A percentile compares a stretch with the other conserved stretches of the same genome.
These are phyloP conservation scores for Xerocomus brunneocitrinus DNA, from an alignment of 768 basidiomycete genomes.

Conservation along the genomic window DNA sequence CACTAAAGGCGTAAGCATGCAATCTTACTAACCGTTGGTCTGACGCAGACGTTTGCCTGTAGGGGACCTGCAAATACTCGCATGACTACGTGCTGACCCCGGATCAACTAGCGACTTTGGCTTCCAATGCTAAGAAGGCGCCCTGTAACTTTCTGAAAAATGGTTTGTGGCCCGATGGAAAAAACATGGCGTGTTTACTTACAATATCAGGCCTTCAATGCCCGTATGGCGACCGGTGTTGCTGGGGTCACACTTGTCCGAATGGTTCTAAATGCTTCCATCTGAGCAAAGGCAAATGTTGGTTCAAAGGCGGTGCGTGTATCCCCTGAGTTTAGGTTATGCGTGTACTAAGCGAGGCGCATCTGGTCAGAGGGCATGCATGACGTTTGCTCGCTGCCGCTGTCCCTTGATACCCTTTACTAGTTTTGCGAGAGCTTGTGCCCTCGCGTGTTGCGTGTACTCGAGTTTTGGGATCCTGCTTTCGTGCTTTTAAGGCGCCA, in stretches of 20 bases:
- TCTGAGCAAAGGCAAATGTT: slow-evolving; percentile 76
- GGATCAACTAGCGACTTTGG: slow-evolving; percentile 67
- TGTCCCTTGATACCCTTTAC: slow-evolving; percentile 21
- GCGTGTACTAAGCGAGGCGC: slow-evolving; percentile 1
- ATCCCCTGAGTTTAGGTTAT: neutral
- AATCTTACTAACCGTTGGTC: neutral
- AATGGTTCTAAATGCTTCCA: slow-evolving; percentile 69
- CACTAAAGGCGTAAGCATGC: slow-evolving; percentile 61
- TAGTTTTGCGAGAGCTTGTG: slow-evolving; percentile 1
- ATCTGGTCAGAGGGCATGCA: slow-evolving; percentile 40
- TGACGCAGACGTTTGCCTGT: slow-evolving; percentile 14
- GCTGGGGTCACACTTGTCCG: slow-evolving; percentile 82
- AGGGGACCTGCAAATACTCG: slow-evolving; percentile 77
- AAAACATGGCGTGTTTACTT: neutral
- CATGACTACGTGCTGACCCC: slow-evolving; percentile 71
- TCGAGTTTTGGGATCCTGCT: slow-evolving; percentile 5
- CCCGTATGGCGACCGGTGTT: slow-evolving; percentile 71
- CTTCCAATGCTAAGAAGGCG: slow-evolving; percentile 77
- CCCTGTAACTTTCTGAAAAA: slow-evolving; percentile 84
- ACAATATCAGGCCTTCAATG: slow-evolving; percentile 55
- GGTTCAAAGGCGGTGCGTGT: slow-evolving; percentile 71
- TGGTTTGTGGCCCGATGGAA: slow-evolving; percentile 36
- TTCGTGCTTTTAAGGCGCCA: slow-evolving; percentile 23
- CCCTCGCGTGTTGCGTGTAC: slow-evolving; percentile 2
- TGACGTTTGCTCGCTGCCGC: slow-evolving; percentile 14